phyloP scores from a whole-genome alignment of 1,284 basidiomycete genomes.

The Anthracocystis panici-leucophaei region DNA sequence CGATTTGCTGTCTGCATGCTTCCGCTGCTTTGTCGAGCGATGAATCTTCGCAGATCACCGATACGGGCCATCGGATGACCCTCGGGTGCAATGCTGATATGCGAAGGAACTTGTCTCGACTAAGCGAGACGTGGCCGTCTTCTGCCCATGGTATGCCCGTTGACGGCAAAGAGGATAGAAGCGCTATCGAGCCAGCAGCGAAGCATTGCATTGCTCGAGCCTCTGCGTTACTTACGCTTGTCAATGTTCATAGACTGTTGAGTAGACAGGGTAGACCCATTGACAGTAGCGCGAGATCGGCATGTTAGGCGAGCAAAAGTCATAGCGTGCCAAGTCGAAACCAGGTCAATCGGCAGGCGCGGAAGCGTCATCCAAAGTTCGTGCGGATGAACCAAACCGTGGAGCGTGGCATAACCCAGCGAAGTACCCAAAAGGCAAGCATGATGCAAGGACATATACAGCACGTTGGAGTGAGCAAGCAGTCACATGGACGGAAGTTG shows the following conservation, averaged over 20 bases:
- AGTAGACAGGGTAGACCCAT: conserved; percentile 11
- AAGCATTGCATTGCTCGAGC: not conserved
- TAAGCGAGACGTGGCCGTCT: not conserved
- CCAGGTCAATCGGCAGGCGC: conserved; percentile 2
- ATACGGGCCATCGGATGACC: not conserved
- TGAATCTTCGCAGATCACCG: not conserved
- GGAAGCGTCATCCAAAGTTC: not conserved
- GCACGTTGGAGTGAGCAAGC: not conserved
- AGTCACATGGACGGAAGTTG: not conserved
- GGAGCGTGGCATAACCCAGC: not conserved
- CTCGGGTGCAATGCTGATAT: not conserved
- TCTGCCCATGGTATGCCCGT: not conserved
- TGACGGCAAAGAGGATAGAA: not conserved
- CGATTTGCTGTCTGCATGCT: conserved; percentile 5
- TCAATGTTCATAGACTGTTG: conserved; percentile 63
- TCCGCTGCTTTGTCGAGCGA: not conserved
- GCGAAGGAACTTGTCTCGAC: not conserved
- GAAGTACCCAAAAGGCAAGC: not conserved
- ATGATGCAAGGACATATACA: not conserved
- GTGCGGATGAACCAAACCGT: not conserved
- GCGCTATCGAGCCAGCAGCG: not conserved
- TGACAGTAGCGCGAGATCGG: conserved; percentile 5
- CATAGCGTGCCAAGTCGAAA: not conserved
- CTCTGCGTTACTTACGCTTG: conserved; percentile 55
- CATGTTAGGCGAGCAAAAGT: not conserved